Base-by-base conservation (phyloP, 2,329 filamentous ascomycete species). In the Fusarium sp. region DNA sequence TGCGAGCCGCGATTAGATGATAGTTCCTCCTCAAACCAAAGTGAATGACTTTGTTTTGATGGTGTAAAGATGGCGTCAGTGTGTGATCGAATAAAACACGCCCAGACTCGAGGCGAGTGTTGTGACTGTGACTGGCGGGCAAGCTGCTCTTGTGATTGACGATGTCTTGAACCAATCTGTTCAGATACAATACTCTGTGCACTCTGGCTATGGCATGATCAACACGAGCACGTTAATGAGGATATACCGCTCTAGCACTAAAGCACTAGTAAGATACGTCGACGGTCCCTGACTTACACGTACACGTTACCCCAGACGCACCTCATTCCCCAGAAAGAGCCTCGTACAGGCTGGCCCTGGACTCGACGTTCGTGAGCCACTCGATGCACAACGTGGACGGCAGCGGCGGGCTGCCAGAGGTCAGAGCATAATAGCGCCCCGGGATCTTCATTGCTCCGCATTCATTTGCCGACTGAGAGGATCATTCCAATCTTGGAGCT, bases 301-400 rank as follows among this genome's bases (percentile, higher is more conserved):
- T 55, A 48, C 50, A 64, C 40, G 58, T 62, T 74, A 74, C 65
- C 70, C 72, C 72, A 72, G 70, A 73, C 54, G 44, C 58, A 61
- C 53, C 54, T 68, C 58, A 53, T 57, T 62, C 64, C 69, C 59
- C 62, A 55, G 55, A 58, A 18, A 56, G 54, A 69, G 45, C 43
- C 56, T 71, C 56, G 63, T 53, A 55, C 61, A 65, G 53, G 38
- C 26, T 49, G 38, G 51, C 36, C 34, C 52, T 48, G 13, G 38
- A 48, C 40, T 54, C 56, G 52, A 64, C 34, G 28, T 52, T 67
- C 48, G 66, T 67, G 62, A 63, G 63, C 73, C 73, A 75, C 66
- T 75, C 66, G 62, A 73, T 71, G 42, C 39, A 49, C 66, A 75
- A 75, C 73, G 73, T 75, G 73, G 71, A 57, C 42, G 39, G 39